Evolutionary conservation across 345 rosid species (phyloP).

Genomic region (Pseudoturritis turrita): DNA sequence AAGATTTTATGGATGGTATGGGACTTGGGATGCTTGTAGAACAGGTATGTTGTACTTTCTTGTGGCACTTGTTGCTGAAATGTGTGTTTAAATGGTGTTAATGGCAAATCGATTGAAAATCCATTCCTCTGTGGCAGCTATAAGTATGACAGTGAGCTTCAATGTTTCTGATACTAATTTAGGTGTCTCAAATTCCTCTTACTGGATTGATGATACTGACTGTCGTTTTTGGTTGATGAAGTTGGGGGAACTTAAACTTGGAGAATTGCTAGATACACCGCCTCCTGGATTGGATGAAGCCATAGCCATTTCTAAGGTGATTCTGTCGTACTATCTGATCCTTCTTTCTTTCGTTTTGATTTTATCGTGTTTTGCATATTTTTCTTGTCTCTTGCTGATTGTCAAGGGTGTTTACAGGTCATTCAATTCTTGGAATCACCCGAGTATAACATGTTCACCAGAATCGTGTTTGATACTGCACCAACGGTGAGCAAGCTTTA

Average conservation of each 20-base stretch:
- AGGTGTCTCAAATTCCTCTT: not conserved
- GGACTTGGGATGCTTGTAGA: conserved; percentile 93
- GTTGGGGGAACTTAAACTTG: conserved; percentile 91
- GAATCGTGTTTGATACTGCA: conserved; percentile 95
- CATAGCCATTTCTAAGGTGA: conserved; percentile 90
- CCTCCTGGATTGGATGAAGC: conserved; percentile 99
- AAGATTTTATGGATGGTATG: conserved; percentile 98
- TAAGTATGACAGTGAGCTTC: not conserved
- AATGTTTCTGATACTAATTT: not conserved
- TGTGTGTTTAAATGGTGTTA: not conserved
- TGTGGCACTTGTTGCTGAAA: not conserved
- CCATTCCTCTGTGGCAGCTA: not conserved
- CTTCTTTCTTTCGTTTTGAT: not conserved
- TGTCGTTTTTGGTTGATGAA: conserved; percentile 24
- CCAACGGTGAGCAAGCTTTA: conserved; percentile 67
- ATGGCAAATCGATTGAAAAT: not conserved
- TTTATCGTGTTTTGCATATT: not conserved
- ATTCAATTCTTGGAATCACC: conserved; percentile 93
- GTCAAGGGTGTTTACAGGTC: conserved; percentile 48
- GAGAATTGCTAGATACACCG: conserved; percentile 94
- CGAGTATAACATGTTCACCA: conserved; percentile 84
- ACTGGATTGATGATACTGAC: not conserved
- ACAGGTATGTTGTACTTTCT: conserved; percentile 51
- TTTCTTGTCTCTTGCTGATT: conserved; percentile 28
- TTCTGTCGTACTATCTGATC: not conserved